These are phyloP conservation scores for Solanum hybrid DNA, from an alignment of 305 asterid species.

Conservation along the genomic window DNA sequence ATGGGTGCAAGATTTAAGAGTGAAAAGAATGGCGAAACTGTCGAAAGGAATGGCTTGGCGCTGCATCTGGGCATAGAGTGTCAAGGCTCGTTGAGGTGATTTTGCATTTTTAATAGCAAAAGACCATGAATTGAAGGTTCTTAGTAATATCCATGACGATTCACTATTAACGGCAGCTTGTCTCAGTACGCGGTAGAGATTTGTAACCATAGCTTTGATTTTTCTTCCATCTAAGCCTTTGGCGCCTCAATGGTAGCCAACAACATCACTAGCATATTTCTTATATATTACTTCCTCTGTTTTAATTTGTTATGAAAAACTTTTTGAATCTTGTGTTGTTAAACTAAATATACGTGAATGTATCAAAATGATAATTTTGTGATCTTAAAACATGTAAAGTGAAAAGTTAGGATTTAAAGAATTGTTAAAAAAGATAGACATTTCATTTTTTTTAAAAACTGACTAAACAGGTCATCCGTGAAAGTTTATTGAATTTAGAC, in stretches of 20 bases:
- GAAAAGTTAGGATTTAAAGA: not conserved
- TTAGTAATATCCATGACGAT: not conserved
- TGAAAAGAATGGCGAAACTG: constrained; percentile 2
- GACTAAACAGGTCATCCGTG: not conserved
- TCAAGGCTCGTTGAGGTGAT: not conserved
- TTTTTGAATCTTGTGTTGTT: not conserved
- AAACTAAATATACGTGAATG: too few relatives aligned
- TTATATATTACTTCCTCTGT: not conserved
- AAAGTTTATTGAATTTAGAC: not conserved
- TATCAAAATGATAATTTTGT: not conserved
- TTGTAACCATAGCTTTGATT: not conserved
- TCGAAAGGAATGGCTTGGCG: not conserved
- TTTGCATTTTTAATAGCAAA: not conserved
- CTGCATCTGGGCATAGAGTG: not conserved
- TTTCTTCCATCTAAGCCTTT: not conserved
- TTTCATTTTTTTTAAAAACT: too few relatives aligned
- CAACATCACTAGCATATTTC: not conserved
- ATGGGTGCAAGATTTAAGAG: not conserved
- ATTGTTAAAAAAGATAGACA: not conserved
- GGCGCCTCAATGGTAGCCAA: not conserved
- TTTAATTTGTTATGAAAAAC: not conserved
- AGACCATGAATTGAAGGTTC: not conserved
- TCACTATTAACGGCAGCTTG: not conserved
- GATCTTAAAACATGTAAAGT: too few relatives aligned
- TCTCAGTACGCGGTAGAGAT: not conserved